phyloP scores from a whole-genome alignment of 139 green algal genomes.

The Chlorella sp. region DNA sequence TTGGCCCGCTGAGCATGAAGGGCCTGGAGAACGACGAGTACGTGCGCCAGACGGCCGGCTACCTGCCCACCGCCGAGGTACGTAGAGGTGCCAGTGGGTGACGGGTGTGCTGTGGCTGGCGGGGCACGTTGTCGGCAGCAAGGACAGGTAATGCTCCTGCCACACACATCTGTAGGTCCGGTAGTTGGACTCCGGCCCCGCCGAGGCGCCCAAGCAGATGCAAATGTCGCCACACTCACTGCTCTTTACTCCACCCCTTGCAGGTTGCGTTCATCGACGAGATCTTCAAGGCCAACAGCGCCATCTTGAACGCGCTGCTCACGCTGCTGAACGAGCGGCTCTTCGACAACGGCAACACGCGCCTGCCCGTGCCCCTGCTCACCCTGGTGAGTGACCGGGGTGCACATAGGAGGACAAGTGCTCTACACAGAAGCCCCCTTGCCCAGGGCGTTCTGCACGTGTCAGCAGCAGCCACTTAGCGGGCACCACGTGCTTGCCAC shows the following conservation, averaged over 20 bases:
- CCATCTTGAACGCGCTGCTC: conserved; percentile 92
- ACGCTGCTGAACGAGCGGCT: conserved; percentile 92
- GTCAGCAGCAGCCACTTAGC: conserved; percentile 7
- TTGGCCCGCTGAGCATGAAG: conserved; percentile 84
- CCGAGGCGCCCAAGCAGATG: too few relatives aligned
- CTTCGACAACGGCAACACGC: conserved; percentile 86
- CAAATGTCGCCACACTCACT: neutral
- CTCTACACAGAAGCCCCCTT: too few relatives aligned
- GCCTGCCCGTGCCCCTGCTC: conserved; percentile 53
- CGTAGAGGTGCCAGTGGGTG: too few relatives aligned
- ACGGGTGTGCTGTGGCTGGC: too few relatives aligned
- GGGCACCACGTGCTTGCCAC: too few relatives aligned
- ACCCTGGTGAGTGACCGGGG: conserved; percentile 46
- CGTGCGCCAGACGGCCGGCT: conserved; percentile 78
- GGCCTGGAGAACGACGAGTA: conserved; percentile 78
- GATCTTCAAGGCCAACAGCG: conserved; percentile 81
- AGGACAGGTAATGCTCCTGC: neutral
- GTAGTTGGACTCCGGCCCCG: too few relatives aligned
- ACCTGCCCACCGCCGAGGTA: conserved; percentile 66
- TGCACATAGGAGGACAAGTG: too few relatives aligned
- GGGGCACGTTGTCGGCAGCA: too few relatives aligned
- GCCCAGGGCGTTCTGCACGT: neutral
- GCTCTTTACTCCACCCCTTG: neutral
- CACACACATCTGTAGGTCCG: neutral
- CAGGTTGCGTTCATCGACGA: conserved; percentile 88